Base-by-base conservation (phyloP, 148 eudicot species). In the Rhododendron simsii region DNA sequence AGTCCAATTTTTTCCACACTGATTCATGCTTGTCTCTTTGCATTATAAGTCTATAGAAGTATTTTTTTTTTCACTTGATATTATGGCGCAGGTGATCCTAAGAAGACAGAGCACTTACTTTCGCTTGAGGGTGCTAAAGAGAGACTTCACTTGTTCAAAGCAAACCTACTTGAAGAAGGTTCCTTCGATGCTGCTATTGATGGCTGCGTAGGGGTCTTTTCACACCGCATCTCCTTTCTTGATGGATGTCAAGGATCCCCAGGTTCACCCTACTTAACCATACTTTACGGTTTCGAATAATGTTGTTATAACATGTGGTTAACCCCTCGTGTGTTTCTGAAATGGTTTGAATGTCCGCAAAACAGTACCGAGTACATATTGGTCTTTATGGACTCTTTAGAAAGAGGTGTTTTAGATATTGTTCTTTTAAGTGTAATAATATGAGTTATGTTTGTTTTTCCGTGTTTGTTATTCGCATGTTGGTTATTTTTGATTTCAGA, bases 111-210 rank as follows among this genome's bases (percentile, higher is more conserved):
- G 21, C 88, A 87, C 61, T 86, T 86, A 44, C 81, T 82, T 48
- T 71, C 51, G 6, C 88, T 83, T 47, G 83, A 87, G 30, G 88
- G 83, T 47, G 88, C 88, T 10, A 67, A 84, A n/a, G 89, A 87
- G 84, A 87, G 89, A n/a, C 89, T 87, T 28, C 83, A 83, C 6
- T 44, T 87, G 79, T 83, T 77, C 48, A 75, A 87, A 48, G 88
- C 88, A 48, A 67, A 87, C n/a, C 65, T 84, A 47, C 63, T 78
- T 45, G 86, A 87, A 26, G 84, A 80, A 53, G 83, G 83, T 81
- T 81, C 65, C 65, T 81, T 81, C 18, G 83, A 81, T 28, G 14
- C 65, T 81, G 12, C 18, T 9, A 23, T 81, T 81, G 83, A 81
- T 28, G 83, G 67, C 23, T 81, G 83, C 5, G 51, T 18, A 21